A percentile compares a stretch with the other conserved stretches of the same genome.
These are phyloP conservation scores for Heliosperma pusillum DNA, from an alignment of 148 eudicot genomes.

Conservation along the genomic window DNA sequence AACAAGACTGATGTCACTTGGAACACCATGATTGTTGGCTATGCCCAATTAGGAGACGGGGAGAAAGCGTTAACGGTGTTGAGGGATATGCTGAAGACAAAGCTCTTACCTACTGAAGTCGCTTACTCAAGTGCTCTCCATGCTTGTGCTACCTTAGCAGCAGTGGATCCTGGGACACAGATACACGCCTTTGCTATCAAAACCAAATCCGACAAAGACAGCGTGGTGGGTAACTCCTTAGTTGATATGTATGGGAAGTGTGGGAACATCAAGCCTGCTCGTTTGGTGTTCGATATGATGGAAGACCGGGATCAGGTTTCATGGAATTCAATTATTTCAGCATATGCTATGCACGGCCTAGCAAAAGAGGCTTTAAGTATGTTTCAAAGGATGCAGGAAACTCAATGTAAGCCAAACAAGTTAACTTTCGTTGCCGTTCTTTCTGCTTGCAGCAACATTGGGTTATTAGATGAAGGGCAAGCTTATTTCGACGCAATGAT, in stretches of 20 bases:
- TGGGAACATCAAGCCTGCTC: conserved; percentile 76
- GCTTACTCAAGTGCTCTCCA: conserved; percentile 74
- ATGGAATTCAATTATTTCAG: conserved; percentile 80
- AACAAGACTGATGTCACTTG: conserved; percentile 71
- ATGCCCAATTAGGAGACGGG: conserved; percentile 57
- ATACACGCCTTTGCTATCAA: conserved; percentile 69
- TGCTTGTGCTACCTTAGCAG: conserved; percentile 72
- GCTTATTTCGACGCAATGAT: conserved; percentile 57
- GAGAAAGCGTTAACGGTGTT: conserved; percentile 63
- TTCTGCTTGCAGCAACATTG: conserved; percentile 86
- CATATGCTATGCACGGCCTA: conserved; percentile 81
- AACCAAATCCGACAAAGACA: conserved; percentile 50
- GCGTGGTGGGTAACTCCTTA: conserved; percentile 64
- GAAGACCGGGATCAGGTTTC: conserved; percentile 61
- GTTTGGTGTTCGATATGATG: conserved; percentile 58
- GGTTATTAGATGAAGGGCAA: conserved; percentile 61
- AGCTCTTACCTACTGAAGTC: conserved; percentile 58
- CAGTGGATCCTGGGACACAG: conserved; percentile 64
- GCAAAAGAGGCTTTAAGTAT: conserved; percentile 59
- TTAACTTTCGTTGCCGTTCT: conserved; percentile 74
- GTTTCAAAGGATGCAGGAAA: conserved; percentile 52
- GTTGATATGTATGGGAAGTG: conserved; percentile 90
- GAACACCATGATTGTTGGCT: conserved; percentile 84
- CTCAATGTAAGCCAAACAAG: conserved; percentile 48
- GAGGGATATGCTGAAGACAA: conserved; percentile 52